A percentile compares a stretch with the other conserved stretches of the same genome.
Evolutionary conservation across 345 rosid species (phyloP).

Genomic region (Lepidium africanum): DNA sequence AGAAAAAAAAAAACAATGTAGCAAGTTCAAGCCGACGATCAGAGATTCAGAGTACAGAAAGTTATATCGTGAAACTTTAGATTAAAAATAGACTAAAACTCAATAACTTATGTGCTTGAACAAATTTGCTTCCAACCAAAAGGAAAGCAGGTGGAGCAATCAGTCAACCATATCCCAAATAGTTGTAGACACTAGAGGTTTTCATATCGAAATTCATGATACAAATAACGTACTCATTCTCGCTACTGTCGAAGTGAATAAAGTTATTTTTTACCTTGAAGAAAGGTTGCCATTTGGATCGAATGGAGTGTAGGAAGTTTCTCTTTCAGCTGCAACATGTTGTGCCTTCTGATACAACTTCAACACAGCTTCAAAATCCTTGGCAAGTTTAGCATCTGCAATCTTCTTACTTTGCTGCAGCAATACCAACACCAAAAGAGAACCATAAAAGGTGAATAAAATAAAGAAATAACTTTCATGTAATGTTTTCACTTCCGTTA

Average conservation of each 20-base stretch:
- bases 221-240: neutral
- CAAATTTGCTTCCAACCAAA: neutral
- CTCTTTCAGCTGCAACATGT: constrained; percentile 81
- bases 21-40: neutral
- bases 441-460: neutral
- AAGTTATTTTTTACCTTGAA: constrained; percentile 45
- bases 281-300: constrained; percentile 59
- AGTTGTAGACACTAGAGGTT: neutral
- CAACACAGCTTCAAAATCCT: constrained; percentile 82
- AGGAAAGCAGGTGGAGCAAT: neutral
- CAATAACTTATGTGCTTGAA: neutral
- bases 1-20: neutral
- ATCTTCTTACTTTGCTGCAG: constrained; percentile 30
- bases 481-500: neutral
- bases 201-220: neutral
- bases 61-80: neutral
- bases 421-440: neutral
- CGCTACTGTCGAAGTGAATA: neutral
- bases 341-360: constrained; percentile 93
- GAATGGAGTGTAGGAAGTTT: constrained; percentile 74
- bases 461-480: neutral
- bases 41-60: neutral
- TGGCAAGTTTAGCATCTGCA: constrained; percentile 69
- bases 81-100: neutral
- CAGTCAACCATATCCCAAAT: neutral